These are phyloP conservation scores for Xylariaceae sp. DNA, from an alignment of 2,329 filamentous ascomycete species.

Conservation along the genomic window DNA sequence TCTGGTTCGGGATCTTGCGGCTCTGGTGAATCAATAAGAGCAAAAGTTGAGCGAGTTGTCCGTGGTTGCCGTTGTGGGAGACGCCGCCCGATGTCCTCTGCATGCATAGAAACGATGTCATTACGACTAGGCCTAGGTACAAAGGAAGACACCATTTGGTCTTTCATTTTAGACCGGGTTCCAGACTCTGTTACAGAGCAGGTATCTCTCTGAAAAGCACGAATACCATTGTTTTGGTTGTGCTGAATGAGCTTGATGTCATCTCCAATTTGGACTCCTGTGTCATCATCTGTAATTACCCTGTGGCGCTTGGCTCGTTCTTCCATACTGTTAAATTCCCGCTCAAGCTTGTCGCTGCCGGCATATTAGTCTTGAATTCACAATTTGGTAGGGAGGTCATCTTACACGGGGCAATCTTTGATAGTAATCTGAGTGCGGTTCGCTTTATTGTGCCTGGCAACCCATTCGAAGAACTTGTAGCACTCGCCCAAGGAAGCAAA, in stretches of 20 bases:
- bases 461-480: conserved; percentile 33
- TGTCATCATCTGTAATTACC: conserved; percentile 16
- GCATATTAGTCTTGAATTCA: conserved; percentile 11
- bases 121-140: conserved; percentile 1
- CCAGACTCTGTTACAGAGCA: background rate
- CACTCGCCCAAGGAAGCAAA: conserved; percentile 28
- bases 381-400: background rate
- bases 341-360: conserved; percentile 27
- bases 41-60: conserved; percentile 32
- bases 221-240: conserved; percentile 23
- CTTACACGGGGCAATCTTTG: conserved; percentile 20
- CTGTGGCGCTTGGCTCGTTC: conserved; percentile 11
- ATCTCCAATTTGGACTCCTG: conserved; percentile 13
- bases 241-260: conserved; percentile 36
- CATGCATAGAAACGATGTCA: conserved; percentile 5
- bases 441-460: conserved; percentile 11
- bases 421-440: background rate
- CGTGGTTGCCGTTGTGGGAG: conserved; percentile 15
- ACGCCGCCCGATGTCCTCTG: conserved; percentile 7
- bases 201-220: background rate
- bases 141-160: conserved; percentile 27
- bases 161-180: conserved; percentile 28
- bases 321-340: conserved; percentile 22
- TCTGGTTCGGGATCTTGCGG: conserved; percentile 29
- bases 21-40: conserved; percentile 24